Evolutionary conservation across 208 protist species (phyloP).

Genomic region (Trypanosoma platydactyli): DNA sequence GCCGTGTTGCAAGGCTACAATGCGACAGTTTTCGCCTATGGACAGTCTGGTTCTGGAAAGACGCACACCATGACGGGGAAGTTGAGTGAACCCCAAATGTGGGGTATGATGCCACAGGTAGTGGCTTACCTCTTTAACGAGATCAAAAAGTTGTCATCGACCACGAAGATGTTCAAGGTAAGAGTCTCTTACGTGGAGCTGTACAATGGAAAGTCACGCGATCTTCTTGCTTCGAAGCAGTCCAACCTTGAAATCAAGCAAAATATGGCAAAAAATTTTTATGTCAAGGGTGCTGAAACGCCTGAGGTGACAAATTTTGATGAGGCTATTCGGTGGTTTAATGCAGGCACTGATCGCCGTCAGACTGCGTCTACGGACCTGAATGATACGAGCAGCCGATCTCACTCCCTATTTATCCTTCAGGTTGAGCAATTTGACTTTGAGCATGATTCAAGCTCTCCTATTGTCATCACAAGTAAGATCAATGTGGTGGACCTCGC

Average conservation of each 20-base stretch:
- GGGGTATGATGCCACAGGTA: conserved; percentile 92
- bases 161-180: conserved; percentile 88
- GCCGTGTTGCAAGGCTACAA: conserved; percentile 91
- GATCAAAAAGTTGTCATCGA: conserved; percentile 79
- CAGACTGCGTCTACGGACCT: conserved; percentile 91
- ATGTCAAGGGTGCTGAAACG: conserved; percentile 90
- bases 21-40: conserved; percentile 92
- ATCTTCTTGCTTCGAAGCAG: conserved; percentile 81
- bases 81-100: conserved; percentile 66
- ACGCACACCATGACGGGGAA: conserved; percentile 93
- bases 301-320: conserved; percentile 85
- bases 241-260: conserved; percentile 90
- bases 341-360: conserved; percentile 82
- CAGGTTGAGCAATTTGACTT: conserved; percentile 88
- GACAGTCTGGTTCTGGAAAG: conserved; percentile 92
- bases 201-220: conserved; percentile 91
- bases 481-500: conserved; percentile 96
- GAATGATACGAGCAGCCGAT: conserved; percentile 89
- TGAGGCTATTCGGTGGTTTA: conserved; percentile 86
- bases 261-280: conserved; percentile 92
- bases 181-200: conserved; percentile 89
- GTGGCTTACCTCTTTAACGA: conserved; percentile 87
- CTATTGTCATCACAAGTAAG: conserved; percentile 86
- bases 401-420: conserved; percentile 91
- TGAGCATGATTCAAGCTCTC: conserved; percentile 80